Conservation (phyloP, 108 stramenopile genomes). For the Tribonema minus region DNA sequence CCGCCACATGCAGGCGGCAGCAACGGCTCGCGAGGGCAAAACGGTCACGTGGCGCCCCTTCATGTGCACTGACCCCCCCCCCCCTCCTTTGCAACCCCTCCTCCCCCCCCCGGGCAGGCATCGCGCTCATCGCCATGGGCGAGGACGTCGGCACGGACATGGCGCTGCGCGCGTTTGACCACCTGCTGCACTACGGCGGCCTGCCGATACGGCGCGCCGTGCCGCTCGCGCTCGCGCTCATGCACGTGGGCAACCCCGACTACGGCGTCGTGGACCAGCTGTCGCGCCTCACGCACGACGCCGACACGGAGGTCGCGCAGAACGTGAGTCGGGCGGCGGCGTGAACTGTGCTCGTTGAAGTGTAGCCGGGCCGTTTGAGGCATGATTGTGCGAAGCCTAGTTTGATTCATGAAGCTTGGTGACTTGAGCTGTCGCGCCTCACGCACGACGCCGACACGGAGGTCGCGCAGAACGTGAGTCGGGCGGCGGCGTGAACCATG, state of each 20-base stretch:
- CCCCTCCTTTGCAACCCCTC: no score
- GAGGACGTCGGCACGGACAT: slow-evolving; percentile 97
- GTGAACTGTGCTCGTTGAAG: no score
- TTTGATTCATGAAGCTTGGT: no score
- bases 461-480: no score
- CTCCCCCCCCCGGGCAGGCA: no score
- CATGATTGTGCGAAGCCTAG: no score
- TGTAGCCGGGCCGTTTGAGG: no score
- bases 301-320: slow-evolving; percentile 87
- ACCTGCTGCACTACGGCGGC: slow-evolving; percentile 98
- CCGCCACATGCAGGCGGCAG: no score
- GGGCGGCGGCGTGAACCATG: no score
- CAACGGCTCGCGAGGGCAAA: no score
- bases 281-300: slow-evolving; percentile 92
- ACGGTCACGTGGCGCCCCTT: no score
- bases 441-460: slow-evolving; percentile 93
- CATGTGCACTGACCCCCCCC: background rate
- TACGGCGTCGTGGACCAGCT: slow-evolving; percentile 93
- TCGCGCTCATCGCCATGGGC: slow-evolving; percentile 92
- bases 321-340: no score
- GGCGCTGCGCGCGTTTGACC: slow-evolving; percentile 92
- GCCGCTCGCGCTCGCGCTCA: slow-evolving; percentile 85
- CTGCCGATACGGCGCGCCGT: slow-evolving; percentile 93
- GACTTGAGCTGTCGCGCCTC: slow-evolving; percentile 87
- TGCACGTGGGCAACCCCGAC: slow-evolving; percentile 91